Conservation (phyloP, 805 yeast genomes). For the Candida endomychidarum region DNA sequence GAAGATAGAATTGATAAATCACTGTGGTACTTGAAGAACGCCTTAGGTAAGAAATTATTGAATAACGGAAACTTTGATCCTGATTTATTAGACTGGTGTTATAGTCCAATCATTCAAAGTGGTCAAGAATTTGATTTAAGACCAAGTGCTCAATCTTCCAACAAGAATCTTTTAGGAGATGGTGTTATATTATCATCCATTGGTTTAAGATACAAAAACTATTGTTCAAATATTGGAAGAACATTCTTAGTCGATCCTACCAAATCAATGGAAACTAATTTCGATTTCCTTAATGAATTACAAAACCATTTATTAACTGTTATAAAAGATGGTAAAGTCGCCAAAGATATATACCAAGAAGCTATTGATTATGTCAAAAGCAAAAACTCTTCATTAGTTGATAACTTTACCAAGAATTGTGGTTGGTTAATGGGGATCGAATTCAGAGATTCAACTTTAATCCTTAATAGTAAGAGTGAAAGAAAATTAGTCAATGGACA, state of each 20-base stretch:
- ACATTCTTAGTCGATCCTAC: slow-evolving; percentile 90
- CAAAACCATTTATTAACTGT: slow-evolving; percentile 63
- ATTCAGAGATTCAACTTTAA: slow-evolving; percentile 75
- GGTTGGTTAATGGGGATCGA: slow-evolving; percentile 92
- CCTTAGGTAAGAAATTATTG: slow-evolving; percentile 54
- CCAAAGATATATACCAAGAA: slow-evolving; percentile 65
- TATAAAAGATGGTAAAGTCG: slow-evolving; percentile 66
- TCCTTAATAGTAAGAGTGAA: slow-evolving; percentile 72
- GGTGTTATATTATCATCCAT: slow-evolving; percentile 82
- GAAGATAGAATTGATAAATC: slow-evolving; percentile 78
- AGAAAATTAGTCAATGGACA: slow-evolving; percentile 68
- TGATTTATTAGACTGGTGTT: slow-evolving; percentile 86
- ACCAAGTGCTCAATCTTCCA: slow-evolving; percentile 77
- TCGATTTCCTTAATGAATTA: slow-evolving; percentile 69
- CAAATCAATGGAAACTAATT: slow-evolving; percentile 71
- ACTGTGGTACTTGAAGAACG: slow-evolving; percentile 58
- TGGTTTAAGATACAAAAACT: slow-evolving; percentile 83
- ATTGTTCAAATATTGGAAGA: slow-evolving; percentile 85
- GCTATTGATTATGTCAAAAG: slow-evolving; percentile 57
- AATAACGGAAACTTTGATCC: slow-evolving; percentile 61
- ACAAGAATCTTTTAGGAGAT: slow-evolving; percentile 57
- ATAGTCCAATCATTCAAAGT: slow-evolving; percentile 86
- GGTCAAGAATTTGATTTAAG: slow-evolving; percentile 82
- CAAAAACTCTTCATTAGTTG: slow-evolving; percentile 62
- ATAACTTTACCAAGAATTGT: slow-evolving; percentile 68